Evolutionary conservation across 2,329 filamentous ascomycete species (phyloP).

Genomic region (Pseudocercospora cruenta): DNA sequence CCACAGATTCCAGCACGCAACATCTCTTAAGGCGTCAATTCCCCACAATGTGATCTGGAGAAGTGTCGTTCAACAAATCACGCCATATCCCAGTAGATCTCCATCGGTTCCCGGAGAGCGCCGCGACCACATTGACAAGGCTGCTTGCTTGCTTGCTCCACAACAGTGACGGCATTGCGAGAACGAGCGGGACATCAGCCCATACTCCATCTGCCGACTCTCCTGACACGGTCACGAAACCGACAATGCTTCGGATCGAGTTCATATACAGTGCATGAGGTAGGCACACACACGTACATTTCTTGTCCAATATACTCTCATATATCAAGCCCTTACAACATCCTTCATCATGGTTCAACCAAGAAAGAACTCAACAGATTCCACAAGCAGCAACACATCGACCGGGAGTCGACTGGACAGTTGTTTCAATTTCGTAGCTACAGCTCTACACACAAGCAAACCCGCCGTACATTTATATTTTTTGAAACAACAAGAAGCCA

Average conservation of each 20-base stretch:
- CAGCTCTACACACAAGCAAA: constrained; percentile 18
- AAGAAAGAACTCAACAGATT: constrained; percentile 4
- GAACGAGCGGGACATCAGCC: constrained; percentile 8
- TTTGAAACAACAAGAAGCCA: constrained; percentile 3
- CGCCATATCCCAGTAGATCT: constrained; percentile 11
- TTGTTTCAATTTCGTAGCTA: constrained; percentile 15
- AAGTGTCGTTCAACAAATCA: constrained; percentile 15
- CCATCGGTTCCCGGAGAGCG: constrained; percentile 3
- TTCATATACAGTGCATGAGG: constrained; percentile 15
- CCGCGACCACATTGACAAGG: not conserved
- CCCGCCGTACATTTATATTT: constrained; percentile 20
- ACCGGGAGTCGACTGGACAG: constrained; percentile 14
- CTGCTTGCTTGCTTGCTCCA: not conserved
- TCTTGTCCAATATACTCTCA: not conserved
- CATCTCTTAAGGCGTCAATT: too few species aligned
- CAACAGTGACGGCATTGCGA: constrained; percentile 5
- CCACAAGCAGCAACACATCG: not conserved
- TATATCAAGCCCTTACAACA: constrained; percentile 9
- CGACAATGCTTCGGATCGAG: too few species aligned
- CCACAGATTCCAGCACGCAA: not conserved
- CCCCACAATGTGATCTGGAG: constrained; percentile 2
- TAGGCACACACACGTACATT: too few species aligned
- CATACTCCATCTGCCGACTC: constrained; percentile 8
- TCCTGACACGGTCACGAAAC: constrained; percentile 10
- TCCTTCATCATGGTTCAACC: constrained; percentile 13